A percentile compares a stretch with the other conserved stretches of the same genome.
Conservation (phyloP, 1,284 basidiomycete species). For the Somion occarium region DNA sequence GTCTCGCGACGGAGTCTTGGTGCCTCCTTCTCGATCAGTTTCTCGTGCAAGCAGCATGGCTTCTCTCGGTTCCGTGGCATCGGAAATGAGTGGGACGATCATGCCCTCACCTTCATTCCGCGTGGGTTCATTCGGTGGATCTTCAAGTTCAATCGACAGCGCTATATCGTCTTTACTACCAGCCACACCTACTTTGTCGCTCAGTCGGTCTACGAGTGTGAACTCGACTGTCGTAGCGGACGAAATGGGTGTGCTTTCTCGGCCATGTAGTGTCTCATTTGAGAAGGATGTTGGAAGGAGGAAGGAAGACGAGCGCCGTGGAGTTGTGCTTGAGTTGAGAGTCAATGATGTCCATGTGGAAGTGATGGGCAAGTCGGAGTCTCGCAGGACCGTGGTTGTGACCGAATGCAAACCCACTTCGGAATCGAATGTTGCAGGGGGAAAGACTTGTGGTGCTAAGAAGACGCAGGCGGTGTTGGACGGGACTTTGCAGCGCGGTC, state of each 20-base stretch:
- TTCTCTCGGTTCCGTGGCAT: not conserved
- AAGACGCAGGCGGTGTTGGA: not conserved
- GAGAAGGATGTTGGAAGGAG: not conserved
- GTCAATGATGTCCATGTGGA: conserved; percentile 6
- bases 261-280: not conserved
- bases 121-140: conserved; percentile 11
- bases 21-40: not conserved
- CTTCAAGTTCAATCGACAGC: conserved; percentile 14
- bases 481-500: not conserved
- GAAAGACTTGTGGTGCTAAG: not conserved
- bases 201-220: conserved; percentile 15
- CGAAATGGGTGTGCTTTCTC: conserved; percentile 11
- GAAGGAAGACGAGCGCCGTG: not conserved
- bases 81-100: not conserved
- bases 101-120: conserved; percentile 2
- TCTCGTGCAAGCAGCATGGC: not conserved
- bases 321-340: not conserved
- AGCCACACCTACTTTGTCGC: conserved; percentile 17
- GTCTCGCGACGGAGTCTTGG: not conserved
- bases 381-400: not conserved
- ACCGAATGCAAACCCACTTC: not conserved
- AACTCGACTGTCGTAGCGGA: conserved; percentile 7
- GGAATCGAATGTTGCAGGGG: not conserved
- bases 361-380: not conserved
- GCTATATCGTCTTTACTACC: conserved; percentile 9